Percentiles rank a stretch among this genome's conserved stretches.
phyloP scores from a whole-genome alignment of 164 flowering plant species.

The Magnolia kwangsiensis region DNA sequence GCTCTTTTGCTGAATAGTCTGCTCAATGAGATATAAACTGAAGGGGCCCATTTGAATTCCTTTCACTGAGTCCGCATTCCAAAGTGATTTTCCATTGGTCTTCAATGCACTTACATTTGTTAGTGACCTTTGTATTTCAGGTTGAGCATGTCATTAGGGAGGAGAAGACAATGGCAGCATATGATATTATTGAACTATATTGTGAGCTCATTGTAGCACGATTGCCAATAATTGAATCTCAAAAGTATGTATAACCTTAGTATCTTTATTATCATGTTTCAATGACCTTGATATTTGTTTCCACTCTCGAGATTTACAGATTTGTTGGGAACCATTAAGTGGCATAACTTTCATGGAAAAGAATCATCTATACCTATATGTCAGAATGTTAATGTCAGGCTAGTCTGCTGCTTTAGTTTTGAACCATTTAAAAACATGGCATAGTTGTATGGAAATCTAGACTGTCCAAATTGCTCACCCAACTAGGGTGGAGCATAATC shows the following conservation, averaged over 20 bases:
- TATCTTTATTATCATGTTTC: too few species aligned
- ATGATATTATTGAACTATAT: slow-evolving; percentile 75
- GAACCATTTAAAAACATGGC: too few species aligned
- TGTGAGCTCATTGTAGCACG: slow-evolving; percentile 88
- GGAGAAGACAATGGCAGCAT: slow-evolving; percentile 87
- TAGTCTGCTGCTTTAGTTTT: too few species aligned
- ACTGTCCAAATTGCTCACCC: too few species aligned
- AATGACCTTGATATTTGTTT: too few species aligned
- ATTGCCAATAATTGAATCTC: slow-evolving; percentile 88
- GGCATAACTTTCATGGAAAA: too few species aligned
- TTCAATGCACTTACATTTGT: background rate
- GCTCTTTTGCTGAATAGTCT: background rate
- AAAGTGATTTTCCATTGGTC: background rate
- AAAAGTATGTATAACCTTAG: slow-evolving; percentile 57
- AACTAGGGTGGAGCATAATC: too few species aligned
- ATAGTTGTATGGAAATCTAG: too few species aligned
- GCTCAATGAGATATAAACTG: background rate
- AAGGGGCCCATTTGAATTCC: background rate
- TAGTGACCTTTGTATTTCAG: slow-evolving; percentile 30
- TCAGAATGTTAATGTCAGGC: too few species aligned
- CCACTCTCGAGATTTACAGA: too few species aligned
- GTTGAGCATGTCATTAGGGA: slow-evolving; percentile 91
- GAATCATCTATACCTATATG: too few species aligned
- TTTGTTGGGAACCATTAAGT: too few species aligned
- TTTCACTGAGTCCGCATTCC: background rate